These are phyloP conservation scores for Nakazawaea ishiwadae DNA, from an alignment of 805 yeast species.

Conservation along the genomic window DNA sequence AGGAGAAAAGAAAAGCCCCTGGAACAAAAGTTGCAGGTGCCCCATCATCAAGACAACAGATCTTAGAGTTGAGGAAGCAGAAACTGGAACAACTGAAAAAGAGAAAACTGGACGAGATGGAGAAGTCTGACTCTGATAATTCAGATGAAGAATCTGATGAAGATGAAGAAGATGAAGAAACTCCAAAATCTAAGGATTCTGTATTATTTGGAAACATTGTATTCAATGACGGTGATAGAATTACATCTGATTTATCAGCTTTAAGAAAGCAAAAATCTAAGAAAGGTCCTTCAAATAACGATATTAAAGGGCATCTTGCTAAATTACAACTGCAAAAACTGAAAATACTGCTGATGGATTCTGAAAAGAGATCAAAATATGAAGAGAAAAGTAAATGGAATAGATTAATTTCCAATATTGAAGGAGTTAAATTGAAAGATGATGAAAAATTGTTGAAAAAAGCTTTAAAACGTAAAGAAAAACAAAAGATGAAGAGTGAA, in stretches of 20 bases:
- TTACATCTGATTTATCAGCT: constrained; percentile 65
- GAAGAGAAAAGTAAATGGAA: constrained; percentile 83
- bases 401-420: constrained; percentile 76
- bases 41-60: constrained; percentile 78
- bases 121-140: constrained; percentile 28
- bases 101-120: constrained; percentile 20
- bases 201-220: constrained; percentile 78
- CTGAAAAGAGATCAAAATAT: constrained; percentile 53
- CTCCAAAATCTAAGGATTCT: no score
- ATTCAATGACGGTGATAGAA: constrained; percentile 76
- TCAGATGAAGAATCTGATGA: constrained; percentile 31
- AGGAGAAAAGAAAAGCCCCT: constrained; percentile 86
- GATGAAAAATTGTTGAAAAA: constrained; percentile 85
- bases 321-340: constrained; percentile 71
- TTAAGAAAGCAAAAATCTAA: constrained; percentile 53
- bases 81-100: constrained; percentile 33
- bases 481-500: constrained; percentile 80
- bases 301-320: constrained; percentile 75
- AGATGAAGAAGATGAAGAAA: constrained; percentile 28
- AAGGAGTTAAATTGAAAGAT: constrained; percentile 84
- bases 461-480: constrained; percentile 79
- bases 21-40: constrained; percentile 81
- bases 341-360: constrained; percentile 53
- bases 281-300: constrained; percentile 85
- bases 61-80: constrained; percentile 59